Percentiles rank a stretch among this genome's conserved stretches.
These are phyloP conservation scores for Mikania micrantha DNA, from an alignment of 129 eudicot species.

Conservation along the genomic window DNA sequence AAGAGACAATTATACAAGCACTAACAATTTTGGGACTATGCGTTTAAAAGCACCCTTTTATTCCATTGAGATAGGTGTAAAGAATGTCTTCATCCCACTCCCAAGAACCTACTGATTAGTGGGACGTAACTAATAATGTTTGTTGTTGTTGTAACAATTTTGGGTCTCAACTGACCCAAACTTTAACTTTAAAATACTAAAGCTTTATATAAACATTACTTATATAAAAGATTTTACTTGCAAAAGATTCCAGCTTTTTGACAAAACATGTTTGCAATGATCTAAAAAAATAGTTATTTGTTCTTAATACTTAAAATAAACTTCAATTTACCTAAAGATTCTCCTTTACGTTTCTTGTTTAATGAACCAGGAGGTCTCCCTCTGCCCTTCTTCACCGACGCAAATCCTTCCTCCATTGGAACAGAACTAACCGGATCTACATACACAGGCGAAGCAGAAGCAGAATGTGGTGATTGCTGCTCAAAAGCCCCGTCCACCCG, in stretches of 20 bases:
- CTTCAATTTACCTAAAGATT: conserved; percentile 49
- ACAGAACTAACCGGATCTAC: conserved; percentile 26
- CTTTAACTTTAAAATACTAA: conserved; percentile 3
- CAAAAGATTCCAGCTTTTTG: neutral
- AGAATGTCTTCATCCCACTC: too few relatives aligned
- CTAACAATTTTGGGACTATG: too few relatives aligned
- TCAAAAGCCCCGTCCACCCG: conserved; percentile 28
- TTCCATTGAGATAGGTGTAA: too few relatives aligned
- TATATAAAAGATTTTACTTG: neutral
- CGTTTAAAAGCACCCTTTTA: too few relatives aligned
- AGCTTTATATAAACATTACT: neutral
- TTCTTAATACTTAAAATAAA: too few relatives aligned
- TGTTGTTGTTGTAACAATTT: too few relatives aligned
- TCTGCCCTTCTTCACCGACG: conserved; percentile 41
- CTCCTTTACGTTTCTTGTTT: conserved; percentile 43
- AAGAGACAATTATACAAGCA: too few relatives aligned
- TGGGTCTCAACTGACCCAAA: too few relatives aligned
- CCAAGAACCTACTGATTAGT: too few relatives aligned
- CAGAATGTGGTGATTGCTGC: conserved; percentile 19
- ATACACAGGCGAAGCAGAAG: conserved; percentile 15
- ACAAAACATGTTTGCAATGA: too few relatives aligned
- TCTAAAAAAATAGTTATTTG: too few relatives aligned
- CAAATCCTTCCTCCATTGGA: conserved; percentile 30
- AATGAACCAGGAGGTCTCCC: conserved; percentile 80
- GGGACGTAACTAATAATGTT: too few relatives aligned